phyloP scores from a whole-genome alignment of 148 eudicot genomes.

The Fallopia convolvulus region DNA sequence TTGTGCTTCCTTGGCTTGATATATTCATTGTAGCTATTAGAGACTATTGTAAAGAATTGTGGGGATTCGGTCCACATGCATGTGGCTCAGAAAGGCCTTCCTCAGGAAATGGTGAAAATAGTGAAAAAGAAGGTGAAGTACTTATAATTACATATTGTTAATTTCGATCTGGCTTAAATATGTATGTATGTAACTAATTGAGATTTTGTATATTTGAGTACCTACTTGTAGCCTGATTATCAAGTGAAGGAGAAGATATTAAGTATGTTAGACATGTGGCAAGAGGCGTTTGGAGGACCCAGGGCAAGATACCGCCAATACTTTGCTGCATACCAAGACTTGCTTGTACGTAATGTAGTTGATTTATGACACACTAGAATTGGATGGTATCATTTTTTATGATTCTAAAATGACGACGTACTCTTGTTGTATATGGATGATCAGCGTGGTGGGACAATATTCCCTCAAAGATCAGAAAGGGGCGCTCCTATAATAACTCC shows the following conservation, averaged over 20 bases:
- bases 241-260: slow-evolving; percentile 95
- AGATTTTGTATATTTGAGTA: slow-evolving; percentile 1
- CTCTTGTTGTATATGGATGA: neutral
- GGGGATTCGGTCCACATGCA: slow-evolving; percentile 91
- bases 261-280: slow-evolving; percentile 87
- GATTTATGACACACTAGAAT: no score
- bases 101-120: slow-evolving; percentile 83
- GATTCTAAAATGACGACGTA: neutral
- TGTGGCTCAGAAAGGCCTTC: slow-evolving; percentile 88
- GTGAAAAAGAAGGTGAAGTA: slow-evolving; percentile 67
- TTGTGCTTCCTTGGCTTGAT: neutral
- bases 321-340: slow-evolving; percentile 85
- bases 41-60: slow-evolving; percentile 88
- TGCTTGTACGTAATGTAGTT: slow-evolving; percentile 45
- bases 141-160: no score
- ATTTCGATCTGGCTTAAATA: no score
- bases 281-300: slow-evolving; percentile 97
- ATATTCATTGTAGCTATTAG: slow-evolving; percentile 50
- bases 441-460: slow-evolving; percentile 83
- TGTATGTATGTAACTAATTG: neutral
- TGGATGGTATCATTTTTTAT: neutral
- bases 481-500: slow-evolving; percentile 84
- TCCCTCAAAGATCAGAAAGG: slow-evolving; percentile 73
- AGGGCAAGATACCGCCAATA: slow-evolving; percentile 88
- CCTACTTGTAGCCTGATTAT: slow-evolving; percentile 57